Conservation (phyloP, 2,329 filamentous ascomycete genomes). For the Colletotrichum sp. region DNA sequence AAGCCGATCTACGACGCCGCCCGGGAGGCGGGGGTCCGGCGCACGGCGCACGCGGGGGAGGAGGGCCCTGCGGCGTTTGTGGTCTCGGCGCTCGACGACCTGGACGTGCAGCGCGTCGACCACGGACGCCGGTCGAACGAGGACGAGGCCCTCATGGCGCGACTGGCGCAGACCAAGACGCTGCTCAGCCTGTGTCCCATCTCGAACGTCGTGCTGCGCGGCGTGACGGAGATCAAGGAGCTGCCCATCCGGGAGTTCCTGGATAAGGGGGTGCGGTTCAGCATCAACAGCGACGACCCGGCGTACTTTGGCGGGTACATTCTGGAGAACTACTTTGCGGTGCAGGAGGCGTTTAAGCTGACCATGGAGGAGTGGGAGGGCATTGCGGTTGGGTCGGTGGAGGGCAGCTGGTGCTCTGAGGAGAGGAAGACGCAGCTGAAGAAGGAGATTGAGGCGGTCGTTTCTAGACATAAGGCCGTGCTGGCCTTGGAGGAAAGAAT, state of each 20-base stretch:
- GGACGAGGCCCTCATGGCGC: constrained; percentile 61
- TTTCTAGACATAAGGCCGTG: not conserved
- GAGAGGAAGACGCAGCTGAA: constrained; percentile 67
- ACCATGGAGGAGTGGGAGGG: constrained; percentile 68
- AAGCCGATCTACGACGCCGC: constrained; percentile 64
- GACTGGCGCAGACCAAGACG: constrained; percentile 61
- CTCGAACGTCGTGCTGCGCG: constrained; percentile 36
- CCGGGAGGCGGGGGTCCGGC: constrained; percentile 50
- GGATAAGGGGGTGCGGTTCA: constrained; percentile 69
- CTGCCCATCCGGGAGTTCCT: constrained; percentile 68
- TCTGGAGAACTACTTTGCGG: constrained; percentile 75
- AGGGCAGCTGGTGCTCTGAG: constrained; percentile 68
- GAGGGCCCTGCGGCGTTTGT: constrained; percentile 75
- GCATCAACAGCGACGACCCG: constrained; percentile 77
- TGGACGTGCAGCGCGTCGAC: constrained; percentile 72
- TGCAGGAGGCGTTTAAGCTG: constrained; percentile 74
- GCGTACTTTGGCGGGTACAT: constrained; percentile 81
- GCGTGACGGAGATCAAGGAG: constrained; percentile 25
- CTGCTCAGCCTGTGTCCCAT: constrained; percentile 39
- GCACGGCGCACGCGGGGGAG: constrained; percentile 78
- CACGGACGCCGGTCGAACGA: constrained; percentile 73
- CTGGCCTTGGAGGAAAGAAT: not conserved
- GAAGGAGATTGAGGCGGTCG: constrained; percentile 40
- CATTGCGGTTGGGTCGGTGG: constrained; percentile 66
- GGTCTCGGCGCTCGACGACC: constrained; percentile 62